A percentile compares a stretch with the other conserved stretches of the same genome.
These are phyloP conservation scores for Paramecium octaurelia DNA, from an alignment of 73 alveolate genomes.

Conservation along the genomic window DNA sequence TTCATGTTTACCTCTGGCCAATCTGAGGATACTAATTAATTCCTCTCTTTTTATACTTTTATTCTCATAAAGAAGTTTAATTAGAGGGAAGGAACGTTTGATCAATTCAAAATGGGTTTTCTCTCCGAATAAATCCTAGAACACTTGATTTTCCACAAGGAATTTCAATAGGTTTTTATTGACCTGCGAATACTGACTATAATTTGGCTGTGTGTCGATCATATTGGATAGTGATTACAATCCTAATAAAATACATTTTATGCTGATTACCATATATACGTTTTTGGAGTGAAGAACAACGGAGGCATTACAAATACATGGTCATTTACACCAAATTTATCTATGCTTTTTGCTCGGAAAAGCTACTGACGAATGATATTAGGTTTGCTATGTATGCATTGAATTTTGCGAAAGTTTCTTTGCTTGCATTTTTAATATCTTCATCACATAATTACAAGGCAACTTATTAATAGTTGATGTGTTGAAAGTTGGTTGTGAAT, in stretches of 20 bases:
- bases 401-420: not conserved
- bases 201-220: not conserved
- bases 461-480: not conserved
- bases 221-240: not conserved
- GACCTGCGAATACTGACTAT: not conserved
- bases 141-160: not conserved
- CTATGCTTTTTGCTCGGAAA: not conserved
- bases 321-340: not conserved
- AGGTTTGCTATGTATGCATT: not conserved
- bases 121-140: constrained; percentile 20
- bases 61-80: not conserved
- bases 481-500: not conserved
- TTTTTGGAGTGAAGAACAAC: not conserved
- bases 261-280: not conserved
- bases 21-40: not conserved
- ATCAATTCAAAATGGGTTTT: constrained; percentile 35
- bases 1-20: constrained; percentile 35
- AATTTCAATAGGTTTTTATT: not conserved
- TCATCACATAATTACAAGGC: not conserved
- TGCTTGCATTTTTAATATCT: not conserved
- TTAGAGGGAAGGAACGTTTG: not conserved
- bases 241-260: not conserved
- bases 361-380: not conserved
- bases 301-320: not conserved
- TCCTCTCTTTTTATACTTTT: not conserved